Percentiles rank a stretch among this genome's conserved stretches.
Conservation (phyloP, 345 rosid genomes). For the Toxicodendron radicans region DNA sequence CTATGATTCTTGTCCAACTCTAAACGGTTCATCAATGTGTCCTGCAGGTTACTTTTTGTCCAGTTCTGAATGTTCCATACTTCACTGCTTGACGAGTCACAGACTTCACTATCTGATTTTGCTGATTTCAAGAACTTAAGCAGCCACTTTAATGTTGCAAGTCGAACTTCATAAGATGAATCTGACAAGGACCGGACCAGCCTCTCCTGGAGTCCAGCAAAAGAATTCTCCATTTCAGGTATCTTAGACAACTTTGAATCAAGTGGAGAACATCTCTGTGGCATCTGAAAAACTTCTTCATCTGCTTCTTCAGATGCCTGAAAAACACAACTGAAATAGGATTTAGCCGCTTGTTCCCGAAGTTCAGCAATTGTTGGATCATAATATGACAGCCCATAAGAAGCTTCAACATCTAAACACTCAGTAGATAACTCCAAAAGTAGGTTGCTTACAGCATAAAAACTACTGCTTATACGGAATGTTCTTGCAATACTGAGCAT, state of each 20-base stretch:
- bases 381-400: conserved; percentile 57
- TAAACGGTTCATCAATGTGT: conserved; percentile 54
- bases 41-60: conserved; percentile 63
- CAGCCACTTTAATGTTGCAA: conserved; percentile 85
- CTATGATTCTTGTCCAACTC: conserved; percentile 63
- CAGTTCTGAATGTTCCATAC: conserved; percentile 52
- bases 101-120: conserved; percentile 33
- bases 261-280: conserved; percentile 26
- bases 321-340: conserved; percentile 78
- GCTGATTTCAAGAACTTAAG: conserved; percentile 56
- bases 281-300: conserved; percentile 41
- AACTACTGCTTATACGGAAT: conserved; percentile 37
- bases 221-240: conserved; percentile 35
- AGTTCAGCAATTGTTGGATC: conserved; percentile 85
- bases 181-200: conserved; percentile 62
- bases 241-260: conserved; percentile 24
- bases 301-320: conserved; percentile 55
- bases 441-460: conserved; percentile 43
- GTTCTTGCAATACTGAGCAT: conserved; percentile 70
- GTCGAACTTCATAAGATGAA: conserved; percentile 87
- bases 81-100: conserved; percentile 35
- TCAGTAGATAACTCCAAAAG: conserved; percentile 64
- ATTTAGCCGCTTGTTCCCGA: conserved; percentile 71
- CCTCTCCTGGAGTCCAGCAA: conserved; percentile 50
- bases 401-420: conserved; percentile 63